phyloP scores from a whole-genome alignment of 2,329 filamentous ascomycete genomes.

The Fusarium zealandicum region DNA sequence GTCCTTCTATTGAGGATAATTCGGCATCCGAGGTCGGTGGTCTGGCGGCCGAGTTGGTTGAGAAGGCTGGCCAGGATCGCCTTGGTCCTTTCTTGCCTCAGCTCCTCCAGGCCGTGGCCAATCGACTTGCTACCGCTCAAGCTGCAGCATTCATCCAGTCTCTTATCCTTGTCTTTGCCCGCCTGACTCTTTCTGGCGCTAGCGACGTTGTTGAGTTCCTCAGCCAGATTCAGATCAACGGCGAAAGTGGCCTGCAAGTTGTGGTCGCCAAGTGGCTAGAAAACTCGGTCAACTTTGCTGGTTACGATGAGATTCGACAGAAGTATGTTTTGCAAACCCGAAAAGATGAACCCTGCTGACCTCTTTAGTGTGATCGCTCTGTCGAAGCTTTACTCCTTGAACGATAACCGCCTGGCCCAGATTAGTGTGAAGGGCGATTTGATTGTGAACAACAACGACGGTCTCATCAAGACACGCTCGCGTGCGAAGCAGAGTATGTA shows the following conservation, averaged over 20 bases:
- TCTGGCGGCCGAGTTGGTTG: constrained; percentile 90
- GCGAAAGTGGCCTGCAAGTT: constrained; percentile 83
- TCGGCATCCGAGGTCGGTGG: constrained; percentile 96
- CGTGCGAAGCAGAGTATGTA: constrained; percentile 79
- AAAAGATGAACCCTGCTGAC: constrained; percentile 41
- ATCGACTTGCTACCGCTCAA: constrained; percentile 80
- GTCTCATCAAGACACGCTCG: constrained; percentile 90
- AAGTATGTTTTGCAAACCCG: constrained; percentile 67
- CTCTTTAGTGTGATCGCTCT: constrained; percentile 80
- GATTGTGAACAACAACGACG: constrained; percentile 77
- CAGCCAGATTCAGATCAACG: constrained; percentile 80
- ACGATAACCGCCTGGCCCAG: constrained; percentile 79
- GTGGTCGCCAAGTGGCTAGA: constrained; percentile 96
- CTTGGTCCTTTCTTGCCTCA: constrained; percentile 90
- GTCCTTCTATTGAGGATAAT: constrained; percentile 85
- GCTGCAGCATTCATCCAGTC: constrained; percentile 94
- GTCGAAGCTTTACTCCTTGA: constrained; percentile 87
- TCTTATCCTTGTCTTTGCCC: constrained; percentile 91
- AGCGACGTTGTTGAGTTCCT: constrained; percentile 93
- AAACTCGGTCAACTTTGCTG: constrained; percentile 96
- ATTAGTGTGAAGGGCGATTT: constrained; percentile 92
- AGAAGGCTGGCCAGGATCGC: constrained; percentile 90
- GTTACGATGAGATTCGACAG: constrained; percentile 95
- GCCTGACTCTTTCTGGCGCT: constrained; percentile 83
- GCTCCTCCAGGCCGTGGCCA: constrained; percentile 87